phyloP scores from a whole-genome alignment of 805 yeast species.

The Debaryomyces hansenii region DNA sequence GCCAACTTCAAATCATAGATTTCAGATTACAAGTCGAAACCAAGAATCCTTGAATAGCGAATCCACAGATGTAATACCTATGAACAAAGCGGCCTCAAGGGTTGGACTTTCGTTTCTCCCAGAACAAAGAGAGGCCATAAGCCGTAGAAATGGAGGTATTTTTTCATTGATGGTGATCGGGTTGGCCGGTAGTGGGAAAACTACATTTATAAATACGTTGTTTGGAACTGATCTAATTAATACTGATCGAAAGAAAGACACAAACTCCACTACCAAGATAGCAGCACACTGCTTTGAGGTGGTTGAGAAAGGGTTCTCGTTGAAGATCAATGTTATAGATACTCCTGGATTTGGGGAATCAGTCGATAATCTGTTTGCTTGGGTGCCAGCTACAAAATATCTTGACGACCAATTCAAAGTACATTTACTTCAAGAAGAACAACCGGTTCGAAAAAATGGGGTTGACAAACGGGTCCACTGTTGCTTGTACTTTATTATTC shows the following conservation, averaged over 20 bases:
- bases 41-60: too few species aligned
- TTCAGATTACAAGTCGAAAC: too few species aligned
- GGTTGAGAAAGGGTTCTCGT: slow-evolving; percentile 56
- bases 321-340: slow-evolving; percentile 65
- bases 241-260: neutral
- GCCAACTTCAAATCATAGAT: too few species aligned
- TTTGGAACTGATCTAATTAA: slow-evolving; percentile 46
- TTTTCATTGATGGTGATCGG: slow-evolving; percentile 43
- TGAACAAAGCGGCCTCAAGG: neutral
- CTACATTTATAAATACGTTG: slow-evolving; percentile 78
- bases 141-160: slow-evolving; percentile 27
- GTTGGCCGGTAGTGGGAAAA: slow-evolving; percentile 52
- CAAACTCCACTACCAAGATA: slow-evolving; percentile 18
- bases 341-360: slow-evolving; percentile 75
- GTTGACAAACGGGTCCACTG: slow-evolving; percentile 76
- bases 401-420: slow-evolving; percentile 77
- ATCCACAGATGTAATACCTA: too few species aligned
- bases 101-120: slow-evolving; percentile 30
- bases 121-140: slow-evolving; percentile 23
- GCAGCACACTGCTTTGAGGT: slow-evolving; percentile 47
- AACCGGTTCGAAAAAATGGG: slow-evolving; percentile 27
- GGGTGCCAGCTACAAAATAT: slow-evolving; percentile 55
- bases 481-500: slow-evolving; percentile 79
- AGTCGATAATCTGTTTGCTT: slow-evolving; percentile 45
- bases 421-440: slow-evolving; percentile 68